Evolutionary conservation across 1,284 basidiomycete genomes (phyloP), one percentile per base, ranked within the genome.

Genomic region (Tetrapyrgos nigripes): DNA sequence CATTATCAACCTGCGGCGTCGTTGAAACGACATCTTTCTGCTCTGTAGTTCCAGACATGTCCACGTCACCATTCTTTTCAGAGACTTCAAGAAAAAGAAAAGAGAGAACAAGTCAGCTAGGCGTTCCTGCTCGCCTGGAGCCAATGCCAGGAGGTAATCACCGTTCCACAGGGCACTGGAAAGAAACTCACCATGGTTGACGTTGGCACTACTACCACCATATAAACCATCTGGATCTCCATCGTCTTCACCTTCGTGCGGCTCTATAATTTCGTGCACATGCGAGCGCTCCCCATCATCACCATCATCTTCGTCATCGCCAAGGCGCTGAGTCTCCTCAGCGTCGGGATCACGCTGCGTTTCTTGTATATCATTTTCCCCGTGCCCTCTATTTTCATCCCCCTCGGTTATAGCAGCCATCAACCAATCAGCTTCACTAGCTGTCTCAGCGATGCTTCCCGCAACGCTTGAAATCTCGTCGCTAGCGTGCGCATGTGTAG

Each of bases 321-420:
- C 72, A 61, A 78, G 13, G 19, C 17, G 37, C 37, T 40, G 37
- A 40, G 37, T 9, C 4, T 44, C 56, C 21, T 58, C 55, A 28
- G 49, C 79, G 66, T 71, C 64, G n/a, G 51, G 31, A 48, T 66
- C 68, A 56, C 62, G 72, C 44, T 78, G 59, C 57, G 62, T 75
- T 53, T 79, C 81, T n/a, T 40, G n/a, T n/a, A n/a, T n/a, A n/a
- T n/a, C n/a, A n/a, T n/a, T n/a, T n/a, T n/a, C n/a, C n/a, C n/a
- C n/a, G n/a, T n/a, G 37, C 13, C 37, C 17, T n/a, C 31, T 8
- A 14, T 14, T 33, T 33, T 33, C 31, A 57, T 88, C 85, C 63
- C 85, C 87, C 70, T 88, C 87, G 60, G 80, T 83, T 65, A 92
- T 92, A 55, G 91, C 89, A 68, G 89, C 90, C 91, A 92, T 92